Evolutionary conservation across 2,329 filamentous ascomycete genomes (phyloP), one percentile per base, ranked within the genome.

Genomic region (Atkinsonella hypoxylon): DNA sequence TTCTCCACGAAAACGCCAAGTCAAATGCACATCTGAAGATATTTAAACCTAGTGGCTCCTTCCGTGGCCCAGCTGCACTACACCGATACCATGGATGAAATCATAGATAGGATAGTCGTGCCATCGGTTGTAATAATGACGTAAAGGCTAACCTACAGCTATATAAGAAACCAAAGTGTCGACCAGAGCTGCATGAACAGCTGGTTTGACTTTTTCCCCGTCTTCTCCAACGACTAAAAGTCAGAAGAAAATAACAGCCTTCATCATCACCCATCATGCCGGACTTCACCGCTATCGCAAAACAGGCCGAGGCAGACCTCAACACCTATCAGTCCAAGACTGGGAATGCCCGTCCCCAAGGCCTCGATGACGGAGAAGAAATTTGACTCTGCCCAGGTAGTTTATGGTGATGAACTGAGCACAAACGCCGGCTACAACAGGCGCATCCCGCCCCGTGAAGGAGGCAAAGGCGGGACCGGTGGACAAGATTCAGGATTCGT

Each of bases 301-400:
- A 67, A 34, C 59, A 72, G 57, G 71, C 73, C 43, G 71, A 76
- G 64, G 60, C 59, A 48, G 71, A 75, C 56, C 65, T 75, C 50
- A 75, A 75, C 65, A 69, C 64, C 12, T 71, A 73, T 58, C 66
- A 72, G 55, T 61, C 71, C 56, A 76, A 75, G 62, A 74, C 71
- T 1, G 72, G 73, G 49, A 61, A 61, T 9, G 65, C 65, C 45
- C 70, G 66, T 52, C 58, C 61, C 3, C 63, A 70, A 6, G 63
- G 63, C 4, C 62, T 61, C 17, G 70, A 73, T 20, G 65, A 72
- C 8, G 26, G 70, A 71, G 62, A 68, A 65, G 46, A 70, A 70
- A 51, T 75, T 76, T 13, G 59, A 70, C 20, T 38, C 32, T 10
- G 47, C 39, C 12, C 18, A n/a, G 12, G 47, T 48, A 2, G 20